Conservation (phyloP, 1,284 basidiomycete species). For the Papiliotrema nemorosa region DNA sequence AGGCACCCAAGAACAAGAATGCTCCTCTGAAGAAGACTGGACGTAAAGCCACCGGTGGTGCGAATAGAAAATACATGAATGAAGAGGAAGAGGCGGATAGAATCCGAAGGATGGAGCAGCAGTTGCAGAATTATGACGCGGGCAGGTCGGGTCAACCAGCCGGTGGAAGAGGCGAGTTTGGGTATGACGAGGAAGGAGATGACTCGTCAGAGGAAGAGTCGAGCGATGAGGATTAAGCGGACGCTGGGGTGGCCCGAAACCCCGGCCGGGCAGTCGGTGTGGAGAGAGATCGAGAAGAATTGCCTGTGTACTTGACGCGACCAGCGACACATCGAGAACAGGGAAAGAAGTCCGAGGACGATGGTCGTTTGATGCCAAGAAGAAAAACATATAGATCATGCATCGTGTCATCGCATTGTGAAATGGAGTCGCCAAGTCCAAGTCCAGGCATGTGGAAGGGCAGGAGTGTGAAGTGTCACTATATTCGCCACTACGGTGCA, state of each 20-base stretch:
- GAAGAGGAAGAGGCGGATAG: slow-evolving; percentile 58
- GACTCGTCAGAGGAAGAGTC: slow-evolving; percentile 40
- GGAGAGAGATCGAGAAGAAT: too few relatives aligned
- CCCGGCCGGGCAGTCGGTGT: too few relatives aligned
- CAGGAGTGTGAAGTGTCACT: too few relatives aligned
- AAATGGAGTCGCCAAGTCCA: too few relatives aligned
- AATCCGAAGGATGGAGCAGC: slow-evolving; percentile 76
- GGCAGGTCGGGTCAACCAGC: slow-evolving; percentile 11
- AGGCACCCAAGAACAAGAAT: slow-evolving; percentile 16
- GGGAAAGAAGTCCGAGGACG: too few relatives aligned
- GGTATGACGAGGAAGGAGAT: slow-evolving; percentile 32
- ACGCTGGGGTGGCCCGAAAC: neutral
- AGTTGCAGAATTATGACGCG: slow-evolving; percentile 40
- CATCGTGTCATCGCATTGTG: too few relatives aligned
- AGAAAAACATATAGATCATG: too few relatives aligned
- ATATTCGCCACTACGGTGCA: too few relatives aligned
- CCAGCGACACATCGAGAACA: too few relatives aligned
- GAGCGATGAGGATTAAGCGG: slow-evolving; percentile 37
- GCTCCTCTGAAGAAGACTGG: slow-evolving; percentile 45
- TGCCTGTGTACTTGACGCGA: too few relatives aligned
- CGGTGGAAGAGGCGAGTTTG: slow-evolving; percentile 20
- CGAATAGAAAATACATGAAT: slow-evolving; percentile 70
- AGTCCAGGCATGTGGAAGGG: too few relatives aligned
- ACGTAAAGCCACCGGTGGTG: slow-evolving; percentile 76
- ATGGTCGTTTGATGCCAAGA: too few relatives aligned